Evolutionary conservation across 2,329 filamentous ascomycete species (phyloP), one percentile per base, ranked within the genome.

Genomic region (Xylariaceae sp.): DNA sequence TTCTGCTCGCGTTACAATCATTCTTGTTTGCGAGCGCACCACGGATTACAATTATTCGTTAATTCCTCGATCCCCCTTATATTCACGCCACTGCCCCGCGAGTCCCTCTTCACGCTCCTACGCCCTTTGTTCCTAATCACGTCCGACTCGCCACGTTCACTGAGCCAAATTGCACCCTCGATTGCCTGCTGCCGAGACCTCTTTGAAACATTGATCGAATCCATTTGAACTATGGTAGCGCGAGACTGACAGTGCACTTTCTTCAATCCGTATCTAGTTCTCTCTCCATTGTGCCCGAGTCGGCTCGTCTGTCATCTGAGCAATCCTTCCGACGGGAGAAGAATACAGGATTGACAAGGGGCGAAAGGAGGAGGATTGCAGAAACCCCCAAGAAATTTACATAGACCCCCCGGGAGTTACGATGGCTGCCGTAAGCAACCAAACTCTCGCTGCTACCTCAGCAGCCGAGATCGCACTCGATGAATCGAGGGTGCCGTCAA

Each of bases 401-500:
- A n/a, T 26, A 10, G n/a, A 29, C 9, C 47, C 39, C 36, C 12
- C 40, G 12, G 10, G 30, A 48, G 21, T 46, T 16, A 57, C 60
- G 47, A 74, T 75, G 72, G 63, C 68, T 40, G 51, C 69, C 18
- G 62, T 64, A 48, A 62, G 69, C 49, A 71, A 74, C 54, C 72
- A 73, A 58, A 65, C 72, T 56, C 66, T 76, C 40, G 69, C 71
- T 37, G 69, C 71, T 57, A 67, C 72, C 56, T 68, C 75, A 26
- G 66, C 70, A 32, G 61, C 70, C 49, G 70, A 72, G 60, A 73
- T 72, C 65, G 70, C 76, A 34, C 74, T 76, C 18, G 69, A 75
- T 56, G 76, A 79, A 59, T 72, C 74, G 51, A 61, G 64, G 54
- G 53, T 58, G 52, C 74, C 76, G 40, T 84, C 81, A 12, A 71